Evolutionary conservation across 257 asterid species (phyloP).

Genomic region (Ligustrum vulgare): DNA sequence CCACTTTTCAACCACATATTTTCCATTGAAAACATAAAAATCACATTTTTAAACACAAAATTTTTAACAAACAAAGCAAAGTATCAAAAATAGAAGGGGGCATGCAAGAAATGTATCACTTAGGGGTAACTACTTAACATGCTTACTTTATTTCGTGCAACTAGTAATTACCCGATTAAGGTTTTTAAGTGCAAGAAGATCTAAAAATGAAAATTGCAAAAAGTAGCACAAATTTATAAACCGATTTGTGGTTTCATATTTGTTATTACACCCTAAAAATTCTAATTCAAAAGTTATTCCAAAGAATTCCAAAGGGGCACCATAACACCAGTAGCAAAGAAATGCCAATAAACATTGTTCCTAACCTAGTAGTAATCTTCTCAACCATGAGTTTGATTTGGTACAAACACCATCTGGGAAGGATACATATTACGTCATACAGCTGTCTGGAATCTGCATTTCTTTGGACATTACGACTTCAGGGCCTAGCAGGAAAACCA

Average conservation of each 20-base stretch:
- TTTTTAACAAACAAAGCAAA: no score
- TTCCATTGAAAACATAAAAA: no score
- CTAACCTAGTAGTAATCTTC: neutral
- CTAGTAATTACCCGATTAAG: neutral
- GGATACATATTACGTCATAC: neutral
- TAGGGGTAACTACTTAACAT: no score
- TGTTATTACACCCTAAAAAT: neutral
- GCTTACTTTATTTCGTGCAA: neutral
- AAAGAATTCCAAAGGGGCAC: neutral
- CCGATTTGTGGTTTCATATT: neutral
- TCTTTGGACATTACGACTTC: slow-evolving; percentile 14
- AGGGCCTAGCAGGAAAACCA: slow-evolving; percentile 23
- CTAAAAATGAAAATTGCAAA: neutral
- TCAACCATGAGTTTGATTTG: neutral
- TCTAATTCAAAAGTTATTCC: neutral
- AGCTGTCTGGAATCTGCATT: neutral
- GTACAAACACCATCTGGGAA: neutral
- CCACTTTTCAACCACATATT: no score
- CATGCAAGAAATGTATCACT: no score
- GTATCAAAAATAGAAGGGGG: no score
- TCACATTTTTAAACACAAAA: no score
- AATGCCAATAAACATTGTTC: neutral
- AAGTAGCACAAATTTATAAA: neutral
- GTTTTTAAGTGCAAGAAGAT: neutral
- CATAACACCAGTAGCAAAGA: neutral